Evolutionary conservation across 2,329 filamentous ascomycete genomes (phyloP).

Genomic region (Aspergillus quadrilineatus): DNA sequence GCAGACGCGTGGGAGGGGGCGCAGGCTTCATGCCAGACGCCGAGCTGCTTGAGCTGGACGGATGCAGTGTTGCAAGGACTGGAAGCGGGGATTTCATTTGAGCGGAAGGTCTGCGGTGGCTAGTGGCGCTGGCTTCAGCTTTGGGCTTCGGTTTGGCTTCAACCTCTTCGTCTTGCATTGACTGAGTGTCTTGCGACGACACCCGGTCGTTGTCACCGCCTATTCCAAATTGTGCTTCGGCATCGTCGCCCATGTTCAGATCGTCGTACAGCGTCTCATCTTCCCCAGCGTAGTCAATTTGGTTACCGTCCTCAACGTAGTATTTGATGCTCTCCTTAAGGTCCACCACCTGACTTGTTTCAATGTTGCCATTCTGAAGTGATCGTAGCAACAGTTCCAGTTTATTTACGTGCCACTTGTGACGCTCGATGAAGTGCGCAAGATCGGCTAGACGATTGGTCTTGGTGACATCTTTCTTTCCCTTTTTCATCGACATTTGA

Average conservation of each 20-base stretch:
- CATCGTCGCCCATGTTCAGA: constrained; percentile 82
- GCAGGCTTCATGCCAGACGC: constrained; percentile 85
- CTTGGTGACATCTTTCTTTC: constrained; percentile 81
- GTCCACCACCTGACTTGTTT: constrained; percentile 80
- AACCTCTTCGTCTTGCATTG: constrained; percentile 76
- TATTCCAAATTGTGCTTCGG: constrained; percentile 80
- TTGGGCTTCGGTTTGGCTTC: constrained; percentile 61
- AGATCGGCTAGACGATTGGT: constrained; percentile 86
- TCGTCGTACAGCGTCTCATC: constrained; percentile 96
- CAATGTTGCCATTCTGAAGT: constrained; percentile 88
- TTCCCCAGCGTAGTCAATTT: constrained; percentile 80
- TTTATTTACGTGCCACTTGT: constrained; percentile 95
- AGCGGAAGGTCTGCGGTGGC: constrained; percentile 71
- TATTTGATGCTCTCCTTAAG: constrained; percentile 91
- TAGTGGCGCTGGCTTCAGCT: constrained; percentile 56
- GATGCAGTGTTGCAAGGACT: constrained; percentile 86
- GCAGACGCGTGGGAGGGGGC: constrained; percentile 75
- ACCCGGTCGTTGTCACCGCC: constrained; percentile 75
- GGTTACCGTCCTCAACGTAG: constrained; percentile 87
- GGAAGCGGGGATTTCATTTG: constrained; percentile 93
- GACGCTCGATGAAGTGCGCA: constrained; percentile 78
- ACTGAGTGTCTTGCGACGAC: constrained; percentile 94
- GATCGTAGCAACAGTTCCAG: constrained; percentile 86
- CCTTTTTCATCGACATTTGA: constrained; percentile 89
- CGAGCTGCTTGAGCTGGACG: constrained; percentile 47